Conservation (phyloP, 768 basidiomycete genomes). For the Phanerodontia chrysosporium region DNA sequence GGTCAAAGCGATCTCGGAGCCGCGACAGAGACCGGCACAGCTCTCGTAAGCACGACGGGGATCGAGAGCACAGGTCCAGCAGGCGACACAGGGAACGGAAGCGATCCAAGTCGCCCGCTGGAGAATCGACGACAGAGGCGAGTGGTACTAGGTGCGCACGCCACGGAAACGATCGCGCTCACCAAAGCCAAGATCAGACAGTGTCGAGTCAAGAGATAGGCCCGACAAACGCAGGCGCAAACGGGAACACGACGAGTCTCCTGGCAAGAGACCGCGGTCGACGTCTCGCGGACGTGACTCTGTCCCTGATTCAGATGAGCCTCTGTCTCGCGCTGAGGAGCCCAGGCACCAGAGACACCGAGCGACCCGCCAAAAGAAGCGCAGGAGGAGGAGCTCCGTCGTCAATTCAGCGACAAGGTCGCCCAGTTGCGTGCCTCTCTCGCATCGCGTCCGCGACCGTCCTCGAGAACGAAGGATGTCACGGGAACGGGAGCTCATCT, state of each 20-base stretch:
- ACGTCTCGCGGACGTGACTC: not conserved
- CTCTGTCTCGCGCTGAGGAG: not conserved
- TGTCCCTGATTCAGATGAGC: not conserved
- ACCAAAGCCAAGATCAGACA: not conserved
- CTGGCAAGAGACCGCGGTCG: not conserved
- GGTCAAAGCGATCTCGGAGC: conserved; percentile 5
- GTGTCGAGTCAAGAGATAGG: not conserved
- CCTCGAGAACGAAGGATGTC: conserved; percentile 2
- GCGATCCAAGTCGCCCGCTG: not conserved
- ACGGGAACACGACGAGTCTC: not conserved
- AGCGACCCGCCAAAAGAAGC: not conserved
- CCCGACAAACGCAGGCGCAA: not conserved
- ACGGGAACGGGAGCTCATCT: conserved; percentile 18
- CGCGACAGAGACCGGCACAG: not conserved
- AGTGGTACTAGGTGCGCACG: not conserved
- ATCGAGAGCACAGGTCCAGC: not conserved
- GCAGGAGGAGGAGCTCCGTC: not conserved
- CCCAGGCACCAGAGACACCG: not conserved
- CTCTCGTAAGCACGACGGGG: not conserved
- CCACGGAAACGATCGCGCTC: not conserved
- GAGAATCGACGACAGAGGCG: not conserved
- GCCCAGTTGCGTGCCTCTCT: not conserved
- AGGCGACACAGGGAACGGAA: not conserved
- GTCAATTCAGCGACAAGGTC: conserved; percentile 3
- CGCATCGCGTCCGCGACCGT: not conserved